Evolutionary conservation across 2,329 filamentous ascomycete species (phyloP), one percentile per base, ranked within the genome.

Genomic region (Venturia carpophila): DNA sequence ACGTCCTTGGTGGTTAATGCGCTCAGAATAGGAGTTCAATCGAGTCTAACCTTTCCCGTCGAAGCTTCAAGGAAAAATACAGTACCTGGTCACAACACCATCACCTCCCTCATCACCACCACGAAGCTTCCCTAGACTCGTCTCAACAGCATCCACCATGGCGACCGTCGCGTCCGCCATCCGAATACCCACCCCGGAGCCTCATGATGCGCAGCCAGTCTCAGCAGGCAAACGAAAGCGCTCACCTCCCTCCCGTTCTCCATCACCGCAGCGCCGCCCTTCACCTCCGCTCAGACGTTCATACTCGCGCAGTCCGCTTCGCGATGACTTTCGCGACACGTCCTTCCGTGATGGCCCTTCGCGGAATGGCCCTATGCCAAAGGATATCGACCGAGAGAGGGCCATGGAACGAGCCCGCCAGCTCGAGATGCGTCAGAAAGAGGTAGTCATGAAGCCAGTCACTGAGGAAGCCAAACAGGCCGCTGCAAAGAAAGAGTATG

Each of bases 401-500:
- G 79, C 80, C 13, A 72, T 79, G 15, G 83, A 84, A 71, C 79
- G 83, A 64, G 77, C 83, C 63, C 78, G 82, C 63, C 78, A 83
- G 68, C 77, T 79, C 69, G 81, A 78, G 65, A 70, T 74, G 66
- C 72, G 75, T 34, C 73, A 74, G 67, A 70, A 82, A 66, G 75
- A 78, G 65, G 76, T 80, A 64, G 77, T 78, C 43, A 76, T 78
- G 45, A 84, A 84, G 70, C 80, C 81, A n/a, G 75, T 83, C 60
- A 84, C 82, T 3, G 91, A 90, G 71, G 91, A 91, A 75, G 87
- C 92, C 76, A 96, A 95, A 77, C 91, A 93, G 77, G 90, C 87
- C 30, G 87, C 87, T 49, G 90, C 91, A 55, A 95, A 96, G 79
- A 90, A 92, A 69, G 92, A 97, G 80, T 95, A 96, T 78, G 88